These are phyloP conservation scores for Rhodosporidiobolus odoratus DNA, from an alignment of 768 basidiomycete species.

Conservation along the genomic window DNA sequence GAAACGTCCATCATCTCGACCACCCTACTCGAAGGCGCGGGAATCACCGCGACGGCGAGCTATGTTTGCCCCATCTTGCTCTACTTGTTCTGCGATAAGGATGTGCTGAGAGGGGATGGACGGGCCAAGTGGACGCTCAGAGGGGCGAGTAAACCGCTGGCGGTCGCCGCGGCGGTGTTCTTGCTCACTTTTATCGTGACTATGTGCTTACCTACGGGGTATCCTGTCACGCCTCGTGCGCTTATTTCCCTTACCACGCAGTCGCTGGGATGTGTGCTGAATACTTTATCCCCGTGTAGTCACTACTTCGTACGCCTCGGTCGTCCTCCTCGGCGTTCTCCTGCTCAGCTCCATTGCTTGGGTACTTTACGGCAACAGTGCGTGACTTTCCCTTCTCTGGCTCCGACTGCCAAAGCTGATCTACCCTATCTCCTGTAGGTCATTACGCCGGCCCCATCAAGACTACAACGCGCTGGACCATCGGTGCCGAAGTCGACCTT, in stretches of 20 bases:
- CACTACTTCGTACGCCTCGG: slow-evolving; percentile 45
- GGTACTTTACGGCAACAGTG: slow-evolving; percentile 46
- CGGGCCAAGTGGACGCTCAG: slow-evolving; percentile 48
- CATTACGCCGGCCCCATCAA: slow-evolving; percentile 50
- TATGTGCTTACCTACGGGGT: slow-evolving; percentile 44
- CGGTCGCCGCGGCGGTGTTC: slow-evolving; percentile 38
- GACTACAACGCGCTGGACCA: slow-evolving; percentile 48
- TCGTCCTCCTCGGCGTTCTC: slow-evolving; percentile 44
- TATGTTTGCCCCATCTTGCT: slow-evolving; percentile 42
- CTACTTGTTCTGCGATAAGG: slow-evolving; percentile 38
- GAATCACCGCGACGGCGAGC: slow-evolving; percentile 43
- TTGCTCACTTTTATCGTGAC: slow-evolving; percentile 42
- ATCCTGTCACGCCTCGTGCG: slow-evolving; percentile 45
- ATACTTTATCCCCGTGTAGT: slow-evolving; percentile 24
- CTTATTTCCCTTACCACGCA: not conserved
- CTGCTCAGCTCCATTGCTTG: slow-evolving; percentile 45
- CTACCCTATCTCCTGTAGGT: not conserved
- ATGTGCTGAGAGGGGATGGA: slow-evolving; percentile 45
- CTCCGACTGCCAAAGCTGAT: not conserved
- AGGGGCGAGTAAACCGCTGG: slow-evolving; percentile 43
- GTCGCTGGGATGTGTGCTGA: not conserved
- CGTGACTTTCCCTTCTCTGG: slow-evolving; percentile 8
- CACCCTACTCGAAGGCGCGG: slow-evolving; percentile 46
- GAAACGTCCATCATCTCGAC: slow-evolving; percentile 43
- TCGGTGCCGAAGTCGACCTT: slow-evolving; percentile 48